phyloP scores from a whole-genome alignment of 495 filamentous ascomycete genomes.

The Aspergillus taichungensis region DNA sequence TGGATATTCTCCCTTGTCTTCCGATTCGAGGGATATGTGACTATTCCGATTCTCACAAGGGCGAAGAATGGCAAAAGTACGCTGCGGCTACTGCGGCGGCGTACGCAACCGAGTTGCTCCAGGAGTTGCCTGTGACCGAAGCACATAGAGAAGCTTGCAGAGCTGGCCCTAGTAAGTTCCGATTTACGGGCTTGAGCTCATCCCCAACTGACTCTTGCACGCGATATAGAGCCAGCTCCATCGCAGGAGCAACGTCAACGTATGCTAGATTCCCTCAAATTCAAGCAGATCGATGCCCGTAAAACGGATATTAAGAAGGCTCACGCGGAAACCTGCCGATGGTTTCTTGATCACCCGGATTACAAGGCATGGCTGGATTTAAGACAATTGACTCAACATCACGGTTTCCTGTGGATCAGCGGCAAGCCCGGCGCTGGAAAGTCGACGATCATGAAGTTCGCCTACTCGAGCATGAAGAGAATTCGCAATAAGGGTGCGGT shows the following conservation, averaged over 20 bases:
- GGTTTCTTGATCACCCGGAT: conserved; percentile 33
- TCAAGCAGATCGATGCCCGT: conserved; percentile 22
- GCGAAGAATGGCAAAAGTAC: conserved; percentile 26
- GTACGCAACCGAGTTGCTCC: conserved; percentile 23
- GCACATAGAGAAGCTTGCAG: too few relatives aligned
- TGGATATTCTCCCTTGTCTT: conserved; percentile 21
- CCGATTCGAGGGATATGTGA: conserved; percentile 28
- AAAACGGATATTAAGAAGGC: conserved; percentile 15
- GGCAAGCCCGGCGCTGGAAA: conserved; percentile 50
- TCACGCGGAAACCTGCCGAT: conserved; percentile 36
- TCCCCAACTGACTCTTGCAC: neutral
- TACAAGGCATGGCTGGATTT: conserved; percentile 41
- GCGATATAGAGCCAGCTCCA: conserved; percentile 3
- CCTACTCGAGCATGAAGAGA: conserved; percentile 14
- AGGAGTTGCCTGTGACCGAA: conserved; percentile 10
- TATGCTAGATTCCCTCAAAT: conserved; percentile 18
- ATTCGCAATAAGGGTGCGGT: conserved; percentile 5
- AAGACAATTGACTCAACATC: conserved; percentile 23
- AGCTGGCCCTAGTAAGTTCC: too few relatives aligned
- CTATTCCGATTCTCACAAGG: conserved; percentile 32
- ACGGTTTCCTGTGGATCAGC: conserved; percentile 49
- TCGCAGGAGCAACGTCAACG: conserved; percentile 7
- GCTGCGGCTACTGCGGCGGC: conserved; percentile 24
- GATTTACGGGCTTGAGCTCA: too few relatives aligned
- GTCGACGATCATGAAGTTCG: conserved; percentile 45